A percentile compares a stretch with the other conserved stretches of the same genome.
phyloP scores from a whole-genome alignment of 1,139 yeast species.

The Saccharomyces hybrid region DNA sequence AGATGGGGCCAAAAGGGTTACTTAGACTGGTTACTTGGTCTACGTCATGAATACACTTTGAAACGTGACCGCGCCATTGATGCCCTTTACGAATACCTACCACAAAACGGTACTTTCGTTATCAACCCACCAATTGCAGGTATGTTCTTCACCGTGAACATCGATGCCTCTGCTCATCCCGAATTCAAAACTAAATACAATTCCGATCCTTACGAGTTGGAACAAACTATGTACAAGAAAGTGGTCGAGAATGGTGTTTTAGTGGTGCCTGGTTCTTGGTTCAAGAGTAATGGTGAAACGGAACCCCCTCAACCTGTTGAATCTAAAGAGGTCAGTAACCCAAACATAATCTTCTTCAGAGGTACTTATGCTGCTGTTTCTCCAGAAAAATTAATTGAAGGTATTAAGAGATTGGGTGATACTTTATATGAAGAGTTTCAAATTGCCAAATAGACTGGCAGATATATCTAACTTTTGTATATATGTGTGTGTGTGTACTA shows the following conservation, averaged over 20 bases:
- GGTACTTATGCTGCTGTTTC: constrained; percentile 68
- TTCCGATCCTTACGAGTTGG: constrained; percentile 44
- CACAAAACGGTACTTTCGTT: constrained; percentile 27
- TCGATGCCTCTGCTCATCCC: constrained; percentile 54
- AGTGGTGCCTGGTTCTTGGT: constrained; percentile 60
- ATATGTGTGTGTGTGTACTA: not conserved
- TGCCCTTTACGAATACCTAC: constrained; percentile 41
- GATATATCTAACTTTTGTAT: too few species aligned
- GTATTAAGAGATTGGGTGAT: constrained; percentile 50
- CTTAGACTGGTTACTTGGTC: constrained; percentile 80
- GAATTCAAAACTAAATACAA: constrained; percentile 40
- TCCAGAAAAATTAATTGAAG: constrained; percentile 44
- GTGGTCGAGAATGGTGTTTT: constrained; percentile 45
- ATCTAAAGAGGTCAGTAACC: constrained; percentile 33
- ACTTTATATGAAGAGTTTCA: constrained; percentile 41
- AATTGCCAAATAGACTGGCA: constrained; percentile 2
- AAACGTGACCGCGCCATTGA: constrained; percentile 64
- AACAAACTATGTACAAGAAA: constrained; percentile 42
- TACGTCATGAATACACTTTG: constrained; percentile 72
- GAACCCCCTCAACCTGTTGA: constrained; percentile 48
- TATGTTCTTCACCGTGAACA: constrained; percentile 51
- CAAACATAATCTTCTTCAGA: constrained; percentile 48
- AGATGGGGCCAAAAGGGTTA: constrained; percentile 74
- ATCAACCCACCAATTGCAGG: constrained; percentile 57
- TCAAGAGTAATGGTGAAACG: constrained; percentile 39